Conservation (phyloP, 345 rosid species). For the Bruguiera sexangula region DNA sequence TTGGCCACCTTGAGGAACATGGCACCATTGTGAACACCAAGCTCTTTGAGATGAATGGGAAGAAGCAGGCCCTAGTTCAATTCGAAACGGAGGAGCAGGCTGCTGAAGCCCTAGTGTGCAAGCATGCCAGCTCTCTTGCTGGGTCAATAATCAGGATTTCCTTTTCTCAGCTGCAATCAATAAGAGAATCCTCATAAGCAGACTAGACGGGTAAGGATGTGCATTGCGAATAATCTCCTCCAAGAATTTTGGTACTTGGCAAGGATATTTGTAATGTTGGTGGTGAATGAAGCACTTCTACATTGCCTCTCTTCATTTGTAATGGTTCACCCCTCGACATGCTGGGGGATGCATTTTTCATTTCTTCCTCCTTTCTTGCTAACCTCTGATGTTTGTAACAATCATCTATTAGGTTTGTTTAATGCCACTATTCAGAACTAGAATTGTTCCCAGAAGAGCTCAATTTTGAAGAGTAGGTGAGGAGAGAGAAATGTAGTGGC, state of each 20-base stretch:
- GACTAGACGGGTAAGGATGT: slow-evolving; percentile 4
- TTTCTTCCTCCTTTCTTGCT: neutral
- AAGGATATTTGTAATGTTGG: slow-evolving; percentile 28
- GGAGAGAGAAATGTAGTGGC: slow-evolving; percentile 8
- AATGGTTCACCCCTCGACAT: slow-evolving; percentile 14
- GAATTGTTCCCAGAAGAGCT: slow-evolving; percentile 19
- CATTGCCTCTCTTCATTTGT: slow-evolving; percentile 17
- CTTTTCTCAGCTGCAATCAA: slow-evolving; percentile 88
- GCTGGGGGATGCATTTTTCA: slow-evolving; percentile 20
- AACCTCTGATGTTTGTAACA: slow-evolving; percentile 10
- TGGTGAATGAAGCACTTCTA: slow-evolving; percentile 8
- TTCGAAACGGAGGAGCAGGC: slow-evolving; percentile 91
- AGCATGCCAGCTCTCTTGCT: slow-evolving; percentile 77
- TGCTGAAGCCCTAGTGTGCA: slow-evolving; percentile 86
- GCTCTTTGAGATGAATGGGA: slow-evolving; percentile 92
- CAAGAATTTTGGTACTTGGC: slow-evolving; percentile 19
- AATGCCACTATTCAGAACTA: slow-evolving; percentile 10
- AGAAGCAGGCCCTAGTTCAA: slow-evolving; percentile 80
- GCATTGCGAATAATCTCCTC: slow-evolving; percentile 6
- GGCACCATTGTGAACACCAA: slow-evolving; percentile 64
- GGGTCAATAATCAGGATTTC: slow-evolving; percentile 89
- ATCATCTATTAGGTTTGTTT: slow-evolving; percentile 13
- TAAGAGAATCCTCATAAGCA: slow-evolving; percentile 22
- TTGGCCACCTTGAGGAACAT: slow-evolving; percentile 68
- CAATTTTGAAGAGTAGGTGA: slow-evolving; percentile 24